phyloP scores from a whole-genome alignment of 108 stramenopile genomes.

The Skeletonema potamos region DNA sequence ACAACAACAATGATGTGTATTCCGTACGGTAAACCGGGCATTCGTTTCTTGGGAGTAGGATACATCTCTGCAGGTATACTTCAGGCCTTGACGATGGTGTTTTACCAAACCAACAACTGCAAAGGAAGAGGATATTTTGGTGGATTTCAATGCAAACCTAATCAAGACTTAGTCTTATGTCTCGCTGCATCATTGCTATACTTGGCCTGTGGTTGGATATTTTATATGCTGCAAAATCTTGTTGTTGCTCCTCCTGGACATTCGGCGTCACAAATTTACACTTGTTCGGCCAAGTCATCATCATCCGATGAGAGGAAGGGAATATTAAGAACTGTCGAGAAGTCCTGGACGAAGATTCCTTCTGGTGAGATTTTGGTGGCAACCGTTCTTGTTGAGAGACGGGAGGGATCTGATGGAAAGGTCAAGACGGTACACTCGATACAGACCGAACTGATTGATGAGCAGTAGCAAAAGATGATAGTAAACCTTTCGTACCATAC shows the following conservation, averaged over 20 bases:
- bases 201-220: slow-evolving; percentile 25
- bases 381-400: slow-evolving; percentile 32
- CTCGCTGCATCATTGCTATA: slow-evolving; percentile 29
- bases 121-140: slow-evolving; percentile 25
- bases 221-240: slow-evolving; percentile 12
- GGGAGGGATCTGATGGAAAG: slow-evolving; percentile 1
- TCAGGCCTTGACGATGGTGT: slow-evolving; percentile 7
- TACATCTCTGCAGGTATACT: slow-evolving; percentile 4
- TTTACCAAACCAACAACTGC: neutral
- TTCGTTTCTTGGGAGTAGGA: slow-evolving; percentile 12
- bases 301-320: slow-evolving; percentile 12
- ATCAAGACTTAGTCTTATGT: slow-evolving; percentile 38
- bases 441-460: slow-evolving; percentile 8
- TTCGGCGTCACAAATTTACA: slow-evolving; percentile 20
- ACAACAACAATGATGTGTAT: slow-evolving; percentile 31
- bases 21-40: slow-evolving; percentile 3
- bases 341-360: slow-evolving; percentile 28
- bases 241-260: slow-evolving; percentile 3
- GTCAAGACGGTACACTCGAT: slow-evolving; percentile 22
- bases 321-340: slow-evolving; percentile 29
- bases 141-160: slow-evolving; percentile 18
- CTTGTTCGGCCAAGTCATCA: slow-evolving; percentile 20
- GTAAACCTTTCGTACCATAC: too few species aligned
- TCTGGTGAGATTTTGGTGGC: slow-evolving; percentile 30
- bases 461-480: too few species aligned